Percentiles rank a stretch among this genome's conserved stretches.
Evolutionary conservation across 805 yeast species (phyloP).

Genomic region (Kregervanrija fluxuum): DNA sequence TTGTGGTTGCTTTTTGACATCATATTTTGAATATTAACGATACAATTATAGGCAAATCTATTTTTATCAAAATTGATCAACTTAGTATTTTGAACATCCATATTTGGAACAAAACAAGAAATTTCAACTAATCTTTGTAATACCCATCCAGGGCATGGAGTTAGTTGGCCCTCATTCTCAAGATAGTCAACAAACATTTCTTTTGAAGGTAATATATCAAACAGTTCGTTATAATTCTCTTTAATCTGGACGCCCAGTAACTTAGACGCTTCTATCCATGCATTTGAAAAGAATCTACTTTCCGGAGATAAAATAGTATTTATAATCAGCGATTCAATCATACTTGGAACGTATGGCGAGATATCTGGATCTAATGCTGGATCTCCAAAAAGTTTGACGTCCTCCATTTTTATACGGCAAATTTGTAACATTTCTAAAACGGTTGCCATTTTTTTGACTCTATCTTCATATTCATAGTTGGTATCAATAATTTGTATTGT

Average conservation of each 20-base stretch:
- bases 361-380: constrained; percentile 21
- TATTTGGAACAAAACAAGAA: constrained; percentile 71
- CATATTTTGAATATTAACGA: constrained; percentile 46
- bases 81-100: constrained; percentile 54
- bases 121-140: constrained; percentile 72
- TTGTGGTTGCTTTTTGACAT: constrained; percentile 26
- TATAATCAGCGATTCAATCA: constrained; percentile 71
- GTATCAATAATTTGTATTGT: constrained; percentile 58
- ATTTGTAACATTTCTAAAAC: constrained; percentile 60
- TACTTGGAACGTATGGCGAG: constrained; percentile 65
- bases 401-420: constrained; percentile 59
- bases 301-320: constrained; percentile 77
- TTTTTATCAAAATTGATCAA: constrained; percentile 83
- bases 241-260: constrained; percentile 5
- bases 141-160: constrained; percentile 92
- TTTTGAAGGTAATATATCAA: constrained; percentile 27
- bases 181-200: constrained; percentile 7
- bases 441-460: constrained; percentile 64
- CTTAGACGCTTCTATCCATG: constrained; percentile 61
- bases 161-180: constrained; percentile 32
- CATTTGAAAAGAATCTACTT: constrained; percentile 56
- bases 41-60: constrained; percentile 56
- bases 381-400: constrained; percentile 37
- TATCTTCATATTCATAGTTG: constrained; percentile 45
- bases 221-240: neutral